Base-by-base conservation (phyloP, 129 eudicot species). In the Artemisia annua region DNA sequence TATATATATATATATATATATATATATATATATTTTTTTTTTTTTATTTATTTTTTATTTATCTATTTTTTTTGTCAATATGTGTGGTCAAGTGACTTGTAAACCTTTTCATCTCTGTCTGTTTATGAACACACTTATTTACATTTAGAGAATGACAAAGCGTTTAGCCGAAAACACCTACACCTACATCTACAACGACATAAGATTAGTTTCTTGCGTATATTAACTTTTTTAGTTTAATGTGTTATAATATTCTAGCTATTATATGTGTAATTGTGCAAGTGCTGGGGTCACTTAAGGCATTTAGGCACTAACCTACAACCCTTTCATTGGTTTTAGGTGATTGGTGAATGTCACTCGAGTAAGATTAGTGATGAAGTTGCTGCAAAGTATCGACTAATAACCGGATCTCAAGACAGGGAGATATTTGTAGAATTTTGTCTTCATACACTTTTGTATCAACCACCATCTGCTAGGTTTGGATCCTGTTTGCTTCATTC, bases 401-500 rank as follows among this genome's bases (percentile, higher is more conserved):
- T 82, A 57, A 79, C 19, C 64, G 92, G 79, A 66, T 76, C 86
- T 63, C 85, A 79, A 75, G 98, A 87, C 87, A 79, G 56, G 46
- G 95, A 87, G 64, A 80, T 89, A 78, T 93, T 93, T 81, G 85
- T 77, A 67, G 98, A 93, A 35, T 93, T 93, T 83, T 87, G 97
- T 78, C 92, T 89, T 48, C 96, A 89, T 20, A 82, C 88, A 49
- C 77, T 93, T 74, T 77, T 93, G 63, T 93, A 89, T 82, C 97
- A 93, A 63, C 85, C 90, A 62, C 70, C 90, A 52, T 70, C 90
- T 79, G 85, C 84, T 75, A 79, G 96, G 98, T 93, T 65, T 69
- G 77, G 58, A 68, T 81, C 80, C 32, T 4, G 44, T 80, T 51
- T 57, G 8, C 57, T 51, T 77, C 19, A n/a, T 56, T 59, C 69